A percentile compares a stretch with the other conserved stretches of the same genome.
These are phyloP conservation scores for Thraustochytrium striatum DNA, from an alignment of 352 stramenopile genomes.

Conservation along the genomic window DNA sequence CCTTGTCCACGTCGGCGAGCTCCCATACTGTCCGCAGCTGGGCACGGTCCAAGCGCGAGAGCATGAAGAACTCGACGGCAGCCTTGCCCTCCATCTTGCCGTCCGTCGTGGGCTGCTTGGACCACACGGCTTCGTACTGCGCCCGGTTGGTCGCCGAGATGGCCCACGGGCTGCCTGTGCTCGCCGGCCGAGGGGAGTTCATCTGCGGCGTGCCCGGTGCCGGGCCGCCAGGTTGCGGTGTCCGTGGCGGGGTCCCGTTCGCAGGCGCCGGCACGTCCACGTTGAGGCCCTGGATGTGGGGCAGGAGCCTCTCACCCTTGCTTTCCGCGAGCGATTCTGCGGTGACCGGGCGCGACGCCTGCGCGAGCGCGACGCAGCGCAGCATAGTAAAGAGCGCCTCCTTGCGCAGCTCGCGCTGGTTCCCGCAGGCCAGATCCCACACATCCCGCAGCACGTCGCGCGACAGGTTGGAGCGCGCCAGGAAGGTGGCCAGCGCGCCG, in stretches of 20 bases:
- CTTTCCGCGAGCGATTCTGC: not conserved
- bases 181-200: not conserved
- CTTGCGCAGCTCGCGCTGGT: not conserved
- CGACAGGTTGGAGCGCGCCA: not conserved
- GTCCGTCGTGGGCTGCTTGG: not conserved
- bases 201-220: not conserved
- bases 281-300: not conserved
- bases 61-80: slow-evolving; percentile 16
- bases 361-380: not conserved
- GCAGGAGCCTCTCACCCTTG: not conserved
- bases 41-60: not conserved
- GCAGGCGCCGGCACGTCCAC: not conserved
- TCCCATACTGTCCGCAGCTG: not conserved
- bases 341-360: not conserved
- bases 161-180: not conserved
- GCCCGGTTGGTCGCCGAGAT: slow-evolving; percentile 22
- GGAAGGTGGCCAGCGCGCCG: not conserved
- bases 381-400: not conserved
- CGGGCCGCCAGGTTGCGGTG: not conserved
- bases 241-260: not conserved
- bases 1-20: slow-evolving; percentile 12
- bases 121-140: slow-evolving; percentile 26
- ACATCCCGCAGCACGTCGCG: not conserved
- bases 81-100: not conserved
- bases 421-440: not conserved